Evolutionary conservation across 331 rosid genomes (phyloP), one percentile per base, ranked within the genome.

Genomic region (Quercus lobata): DNA sequence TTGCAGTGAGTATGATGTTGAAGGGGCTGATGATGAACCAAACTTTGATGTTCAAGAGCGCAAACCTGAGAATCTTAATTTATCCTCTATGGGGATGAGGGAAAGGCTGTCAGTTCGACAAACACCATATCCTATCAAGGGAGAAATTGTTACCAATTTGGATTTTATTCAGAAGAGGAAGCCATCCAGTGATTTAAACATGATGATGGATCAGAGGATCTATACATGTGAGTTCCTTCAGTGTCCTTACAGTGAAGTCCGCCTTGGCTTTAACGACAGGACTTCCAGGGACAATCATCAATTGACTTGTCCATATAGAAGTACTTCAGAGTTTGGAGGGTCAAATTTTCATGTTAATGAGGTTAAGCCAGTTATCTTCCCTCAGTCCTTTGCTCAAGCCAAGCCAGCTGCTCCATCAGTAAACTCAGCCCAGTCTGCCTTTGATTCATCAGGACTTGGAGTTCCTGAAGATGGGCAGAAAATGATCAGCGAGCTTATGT

Each of bases 211-310:
- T 57, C 95, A 86, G 75, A 90, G 87, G 66, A 77, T 83, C 30
- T 94, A 88, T 78, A 94, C 94, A 6, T 94, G 98, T 18, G 95
- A 94, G 60, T 81, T 86, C 71, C 84, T 79, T 68, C 88, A 85
- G 63, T 94, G 98, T 69, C 92, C 92, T 49, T 88, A 92, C 71
- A 85, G 76, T 19, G 91, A 94, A 73, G 27, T 32, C 54, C 91
- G 86, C 49, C 73, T 89, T 25, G 98, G 92, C 17, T 94, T 94
- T 71, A 84, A 55, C 2, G 95, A 94, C 78, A 83, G 92, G 74
- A 70, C 87, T 22, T 81, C 95, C 0, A 86, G 97, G 83, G 93
- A 94, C 89, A 92, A 94, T 41, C 98, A 94, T 82, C 98, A 92
- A 68, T 56, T 94, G 88, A 84, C 17, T 30, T 94, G 97, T 76